A percentile compares a stretch with the other conserved stretches of the same genome.
Conservation (phyloP, 169 alveolate species). For the Plasmodium malariae region DNA sequence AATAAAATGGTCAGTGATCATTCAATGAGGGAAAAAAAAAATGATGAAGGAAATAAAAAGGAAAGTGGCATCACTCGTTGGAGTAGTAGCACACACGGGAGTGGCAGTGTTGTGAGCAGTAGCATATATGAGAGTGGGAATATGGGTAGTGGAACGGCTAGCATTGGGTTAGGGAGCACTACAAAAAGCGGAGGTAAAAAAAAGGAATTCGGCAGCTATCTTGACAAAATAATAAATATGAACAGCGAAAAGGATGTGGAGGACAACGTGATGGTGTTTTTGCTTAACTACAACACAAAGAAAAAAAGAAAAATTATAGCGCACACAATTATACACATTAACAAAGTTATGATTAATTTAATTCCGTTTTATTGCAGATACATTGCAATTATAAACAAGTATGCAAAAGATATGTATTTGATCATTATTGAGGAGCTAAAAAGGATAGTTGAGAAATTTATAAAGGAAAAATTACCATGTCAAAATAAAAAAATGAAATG, state of each 20-base stretch:
- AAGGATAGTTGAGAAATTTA: slow-evolving; percentile 30
- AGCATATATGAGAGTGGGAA: too few species aligned
- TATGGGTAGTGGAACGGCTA: background rate
- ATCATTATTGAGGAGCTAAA: slow-evolving; percentile 35
- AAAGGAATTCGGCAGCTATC: slow-evolving; percentile 22
- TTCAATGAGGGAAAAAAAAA: too few species aligned
- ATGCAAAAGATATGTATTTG: slow-evolving; percentile 31
- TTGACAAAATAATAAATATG: slow-evolving; percentile 35
- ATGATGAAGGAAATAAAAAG: too few species aligned
- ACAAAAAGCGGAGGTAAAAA: background rate
- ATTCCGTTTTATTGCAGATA: slow-evolving; percentile 69
- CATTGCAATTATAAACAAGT: slow-evolving; percentile 45
- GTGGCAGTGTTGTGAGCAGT: too few species aligned
- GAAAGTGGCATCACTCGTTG: too few species aligned
- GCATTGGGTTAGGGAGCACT: background rate
- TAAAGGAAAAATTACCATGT: slow-evolving; percentile 59
- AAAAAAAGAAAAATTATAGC: slow-evolving; percentile 47
- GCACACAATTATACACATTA: slow-evolving; percentile 22
- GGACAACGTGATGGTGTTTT: slow-evolving; percentile 43
- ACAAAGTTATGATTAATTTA: slow-evolving; percentile 5
- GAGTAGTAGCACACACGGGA: too few species aligned
- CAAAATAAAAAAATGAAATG: slow-evolving; percentile 61
- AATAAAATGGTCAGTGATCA: too few species aligned
- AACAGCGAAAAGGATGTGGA: slow-evolving; percentile 50
- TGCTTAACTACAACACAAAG: slow-evolving; percentile 60